These are phyloP conservation scores for Gloeopeniophorella convolvens DNA, from an alignment of 768 basidiomycete species.

Conservation along the genomic window DNA sequence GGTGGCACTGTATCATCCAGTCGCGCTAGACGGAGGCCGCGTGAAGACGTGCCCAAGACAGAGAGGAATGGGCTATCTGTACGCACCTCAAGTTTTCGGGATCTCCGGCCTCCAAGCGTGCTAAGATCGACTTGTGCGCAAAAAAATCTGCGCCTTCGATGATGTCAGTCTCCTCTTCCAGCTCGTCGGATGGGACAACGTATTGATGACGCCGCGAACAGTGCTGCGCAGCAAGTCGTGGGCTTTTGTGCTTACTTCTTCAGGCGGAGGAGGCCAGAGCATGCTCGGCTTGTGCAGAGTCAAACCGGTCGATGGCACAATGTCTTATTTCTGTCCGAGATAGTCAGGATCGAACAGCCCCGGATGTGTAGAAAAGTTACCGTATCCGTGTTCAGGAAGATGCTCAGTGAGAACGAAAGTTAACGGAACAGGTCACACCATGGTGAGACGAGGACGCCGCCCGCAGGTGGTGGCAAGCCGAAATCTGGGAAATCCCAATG, in stretches of 20 bases:
- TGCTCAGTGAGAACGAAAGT: conserved; percentile 85
- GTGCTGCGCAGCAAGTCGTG: conserved; percentile 55
- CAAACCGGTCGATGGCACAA: conserved; percentile 67
- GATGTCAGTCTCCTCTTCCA: too few species aligned
- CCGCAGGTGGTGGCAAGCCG: conserved; percentile 79
- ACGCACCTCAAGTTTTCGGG: too few species aligned
- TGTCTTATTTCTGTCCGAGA: conserved; percentile 45
- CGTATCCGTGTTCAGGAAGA: conserved; percentile 77
- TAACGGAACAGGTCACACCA: conserved; percentile 92
- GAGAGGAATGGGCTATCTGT: too few species aligned
- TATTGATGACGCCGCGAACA: conserved; percentile 47
- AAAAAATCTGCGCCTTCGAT: too few species aligned
- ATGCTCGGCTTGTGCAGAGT: conserved; percentile 73
- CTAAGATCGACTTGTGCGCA: too few species aligned
- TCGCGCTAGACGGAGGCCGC: too few species aligned
- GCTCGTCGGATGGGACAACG: too few species aligned
- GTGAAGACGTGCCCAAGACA: too few species aligned
- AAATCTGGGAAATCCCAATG: conserved; percentile 82
- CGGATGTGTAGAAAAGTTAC: conserved; percentile 33
- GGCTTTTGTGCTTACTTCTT: conserved; percentile 50
- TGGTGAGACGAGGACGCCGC: conserved; percentile 86
- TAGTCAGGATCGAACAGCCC: not conserved
- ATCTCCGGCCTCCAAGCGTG: too few species aligned
- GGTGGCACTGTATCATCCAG: too few species aligned
- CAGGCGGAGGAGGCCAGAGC: conserved; percentile 71